phyloP scores from a whole-genome alignment of 2,329 filamentous ascomycete genomes.

The Diaporthe amygdali region DNA sequence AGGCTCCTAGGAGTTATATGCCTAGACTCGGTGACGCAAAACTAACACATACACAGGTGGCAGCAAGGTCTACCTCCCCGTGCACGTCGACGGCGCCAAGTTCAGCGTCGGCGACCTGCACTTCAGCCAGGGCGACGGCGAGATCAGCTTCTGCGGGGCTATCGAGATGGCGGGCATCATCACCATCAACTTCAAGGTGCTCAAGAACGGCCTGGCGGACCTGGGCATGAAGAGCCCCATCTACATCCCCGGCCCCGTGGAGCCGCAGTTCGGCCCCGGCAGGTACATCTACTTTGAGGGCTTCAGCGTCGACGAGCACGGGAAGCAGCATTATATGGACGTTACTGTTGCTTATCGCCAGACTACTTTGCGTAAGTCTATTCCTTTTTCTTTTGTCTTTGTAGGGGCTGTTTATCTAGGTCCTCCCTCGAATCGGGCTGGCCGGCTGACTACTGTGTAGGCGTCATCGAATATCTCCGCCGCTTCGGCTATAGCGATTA shows the following conservation, averaged over 20 bases:
- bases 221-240: conserved; percentile 83
- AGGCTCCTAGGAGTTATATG: too few species aligned
- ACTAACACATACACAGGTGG: conserved; percentile 61
- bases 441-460: conserved; percentile 29
- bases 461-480: conserved; percentile 79
- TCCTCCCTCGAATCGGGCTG: neutral
- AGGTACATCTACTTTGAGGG: conserved; percentile 87
- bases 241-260: conserved; percentile 85
- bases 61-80: conserved; percentile 83
- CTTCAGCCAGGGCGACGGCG: conserved; percentile 87
- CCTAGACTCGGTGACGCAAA: too few species aligned
- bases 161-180: conserved; percentile 96
- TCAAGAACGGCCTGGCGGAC: conserved; percentile 79
- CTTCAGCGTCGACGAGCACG: conserved; percentile 86
- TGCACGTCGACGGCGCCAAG: conserved; percentile 86
- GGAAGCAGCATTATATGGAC: conserved; percentile 90
- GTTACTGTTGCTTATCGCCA: conserved; percentile 86
- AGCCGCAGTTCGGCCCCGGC: conserved; percentile 85
- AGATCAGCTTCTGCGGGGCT: conserved; percentile 87
- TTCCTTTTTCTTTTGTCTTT: neutral
- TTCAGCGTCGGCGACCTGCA: conserved; percentile 90
- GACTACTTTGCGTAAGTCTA: conserved; percentile 65
- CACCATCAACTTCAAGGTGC: conserved; percentile 86
- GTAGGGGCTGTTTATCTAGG: neutral
- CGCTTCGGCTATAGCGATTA: conserved; percentile 75